Evolutionary conservation across 768 basidiomycete genomes (phyloP).

Genomic region (Russula olivacea): DNA sequence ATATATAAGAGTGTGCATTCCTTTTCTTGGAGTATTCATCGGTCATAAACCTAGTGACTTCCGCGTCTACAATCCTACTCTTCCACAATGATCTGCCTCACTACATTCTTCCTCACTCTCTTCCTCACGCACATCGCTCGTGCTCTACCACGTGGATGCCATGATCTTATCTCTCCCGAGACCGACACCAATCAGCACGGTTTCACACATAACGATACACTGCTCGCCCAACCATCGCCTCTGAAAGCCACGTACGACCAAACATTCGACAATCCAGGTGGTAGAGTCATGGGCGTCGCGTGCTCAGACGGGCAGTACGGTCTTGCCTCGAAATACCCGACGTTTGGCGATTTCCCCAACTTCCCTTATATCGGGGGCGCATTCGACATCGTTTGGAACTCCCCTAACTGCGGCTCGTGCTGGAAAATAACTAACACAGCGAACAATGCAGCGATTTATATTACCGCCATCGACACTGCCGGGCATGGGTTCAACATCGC

Average conservation of each 20-base stretch:
- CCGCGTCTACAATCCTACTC: not conserved
- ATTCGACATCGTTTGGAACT: conserved; percentile 46
- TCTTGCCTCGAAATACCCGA: conserved; percentile 42
- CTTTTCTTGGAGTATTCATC: not conserved
- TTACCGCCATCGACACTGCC: conserved; percentile 50
- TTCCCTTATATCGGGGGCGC: conserved; percentile 60
- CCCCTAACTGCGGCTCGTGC: conserved; percentile 51
- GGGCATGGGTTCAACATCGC: conserved; percentile 37
- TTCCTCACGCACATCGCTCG: not conserved
- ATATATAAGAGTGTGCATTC: not conserved
- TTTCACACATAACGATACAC: too few species aligned
- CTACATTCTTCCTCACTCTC: not conserved
- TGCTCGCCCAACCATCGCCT: too few species aligned
- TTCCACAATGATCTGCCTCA: not conserved
- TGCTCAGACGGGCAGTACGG: conserved; percentile 53
- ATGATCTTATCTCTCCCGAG: not conserved
- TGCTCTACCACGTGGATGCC: not conserved
- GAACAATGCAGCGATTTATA: conserved; percentile 35
- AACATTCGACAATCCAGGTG: conserved; percentile 41
- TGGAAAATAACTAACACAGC: conserved; percentile 50
- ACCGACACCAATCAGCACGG: too few species aligned
- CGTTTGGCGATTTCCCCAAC: conserved; percentile 45
- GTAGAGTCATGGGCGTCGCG: conserved; percentile 40
- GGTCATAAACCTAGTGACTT: not conserved
- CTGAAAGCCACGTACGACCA: conserved; percentile 36